Percentiles rank a stretch among this genome's conserved stretches.
phyloP scores from a whole-genome alignment of 768 basidiomycete species.

The Mycena maculata region DNA sequence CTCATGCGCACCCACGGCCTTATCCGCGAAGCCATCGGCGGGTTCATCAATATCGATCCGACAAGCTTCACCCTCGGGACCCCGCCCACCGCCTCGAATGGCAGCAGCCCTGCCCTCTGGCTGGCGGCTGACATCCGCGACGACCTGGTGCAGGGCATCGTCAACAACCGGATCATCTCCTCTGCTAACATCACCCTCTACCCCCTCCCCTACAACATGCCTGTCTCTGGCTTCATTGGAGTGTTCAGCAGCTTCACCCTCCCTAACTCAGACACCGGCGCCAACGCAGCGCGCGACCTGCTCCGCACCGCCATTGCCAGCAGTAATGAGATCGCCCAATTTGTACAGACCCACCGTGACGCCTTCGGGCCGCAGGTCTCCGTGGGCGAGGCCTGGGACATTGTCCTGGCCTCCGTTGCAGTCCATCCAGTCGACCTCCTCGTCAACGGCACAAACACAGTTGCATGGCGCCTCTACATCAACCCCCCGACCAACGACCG shows the following conservation, averaged over 20 bases:
- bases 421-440: not conserved
- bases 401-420: not conserved
- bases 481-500: not conserved
- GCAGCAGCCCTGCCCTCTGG: not conserved
- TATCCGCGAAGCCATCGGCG: not conserved
- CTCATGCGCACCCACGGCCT: conserved; percentile 2
- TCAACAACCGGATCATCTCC: not conserved
- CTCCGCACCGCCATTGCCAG: too few species aligned
- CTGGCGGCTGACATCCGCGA: not conserved
- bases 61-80: not conserved
- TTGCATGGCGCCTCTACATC: not conserved
- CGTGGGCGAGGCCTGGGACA: not conserved
- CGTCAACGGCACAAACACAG: too few species aligned
- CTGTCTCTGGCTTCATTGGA: not conserved
- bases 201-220: not conserved
- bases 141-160: not conserved
- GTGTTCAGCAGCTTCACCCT: not conserved
- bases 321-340: not conserved
- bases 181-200: not conserved
- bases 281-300: too few species aligned
- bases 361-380: conserved; percentile 3
- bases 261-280: not conserved
- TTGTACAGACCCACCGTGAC: not conserved
- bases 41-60: too few species aligned
- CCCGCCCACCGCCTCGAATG: not conserved